Conservation (phyloP, 2,329 filamentous ascomycete species). For the Ophiocordyceps unilateralis region DNA sequence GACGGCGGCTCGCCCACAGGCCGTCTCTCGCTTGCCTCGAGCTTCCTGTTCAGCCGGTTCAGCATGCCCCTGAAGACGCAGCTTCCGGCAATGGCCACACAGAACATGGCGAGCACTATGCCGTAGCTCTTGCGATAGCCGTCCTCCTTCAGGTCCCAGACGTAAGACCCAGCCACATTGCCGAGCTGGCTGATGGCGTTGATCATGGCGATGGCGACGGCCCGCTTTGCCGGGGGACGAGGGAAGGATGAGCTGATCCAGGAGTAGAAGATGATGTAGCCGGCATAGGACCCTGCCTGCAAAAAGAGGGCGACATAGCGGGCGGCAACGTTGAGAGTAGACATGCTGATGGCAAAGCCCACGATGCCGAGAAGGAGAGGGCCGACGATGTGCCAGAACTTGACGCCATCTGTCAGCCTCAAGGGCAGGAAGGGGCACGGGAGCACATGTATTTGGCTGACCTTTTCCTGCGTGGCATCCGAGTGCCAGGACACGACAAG, state of each 20-base stretch:
- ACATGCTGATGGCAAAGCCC: constrained; percentile 44
- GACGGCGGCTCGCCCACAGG: constrained; percentile 23
- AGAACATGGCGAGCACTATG: constrained; percentile 48
- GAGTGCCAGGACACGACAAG: constrained; percentile 37
- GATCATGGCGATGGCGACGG: constrained; percentile 42
- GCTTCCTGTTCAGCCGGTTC: constrained; percentile 25
- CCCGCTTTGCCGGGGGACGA: constrained; percentile 41
- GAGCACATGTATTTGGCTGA: constrained; percentile 10
- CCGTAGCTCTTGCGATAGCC: constrained; percentile 48
- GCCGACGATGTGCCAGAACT: constrained; percentile 40
- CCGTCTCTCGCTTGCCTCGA: constrained; percentile 23
- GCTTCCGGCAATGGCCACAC: constrained; percentile 36
- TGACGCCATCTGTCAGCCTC: neutral
- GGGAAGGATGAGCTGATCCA: constrained; percentile 42
- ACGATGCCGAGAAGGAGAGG: constrained; percentile 34
- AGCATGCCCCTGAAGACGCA: constrained; percentile 29
- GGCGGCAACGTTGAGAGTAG: constrained; percentile 34
- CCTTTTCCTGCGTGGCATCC: constrained; percentile 35
- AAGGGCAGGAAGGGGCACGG: neutral
- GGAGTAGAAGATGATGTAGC: constrained; percentile 39
- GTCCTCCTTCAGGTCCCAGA: constrained; percentile 41
- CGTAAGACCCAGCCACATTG: constrained; percentile 43
- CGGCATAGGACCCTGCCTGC: constrained; percentile 38
- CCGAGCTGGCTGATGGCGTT: constrained; percentile 41
- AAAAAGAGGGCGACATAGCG: constrained; percentile 45